Conservation (phyloP, 2,329 filamentous ascomycete species). For the Diaporthe eres region DNA sequence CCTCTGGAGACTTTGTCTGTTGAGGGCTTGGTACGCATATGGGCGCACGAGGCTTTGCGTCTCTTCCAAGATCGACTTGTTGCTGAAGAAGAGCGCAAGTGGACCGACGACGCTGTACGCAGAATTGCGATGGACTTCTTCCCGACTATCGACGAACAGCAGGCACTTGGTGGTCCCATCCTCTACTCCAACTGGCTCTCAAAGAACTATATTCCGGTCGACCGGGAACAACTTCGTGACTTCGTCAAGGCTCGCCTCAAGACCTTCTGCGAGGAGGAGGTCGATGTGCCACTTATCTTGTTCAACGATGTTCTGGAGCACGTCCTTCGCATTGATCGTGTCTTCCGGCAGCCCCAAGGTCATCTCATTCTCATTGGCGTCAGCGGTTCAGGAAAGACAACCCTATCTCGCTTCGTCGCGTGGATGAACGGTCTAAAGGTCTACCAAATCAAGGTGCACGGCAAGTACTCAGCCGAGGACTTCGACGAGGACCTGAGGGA, state of each 20-base stretch:
- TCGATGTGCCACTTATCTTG: slow-evolving; percentile 97
- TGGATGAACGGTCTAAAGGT: slow-evolving; percentile 99
- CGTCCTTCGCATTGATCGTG: slow-evolving; percentile 96
- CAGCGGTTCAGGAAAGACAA: slow-evolving; percentile 98
- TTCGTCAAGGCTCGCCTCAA: slow-evolving; percentile 97
- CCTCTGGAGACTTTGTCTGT: slow-evolving; percentile 89
- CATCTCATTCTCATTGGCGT: slow-evolving; percentile 99
- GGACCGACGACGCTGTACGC: slow-evolving; percentile 91
- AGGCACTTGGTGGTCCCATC: slow-evolving; percentile 92
- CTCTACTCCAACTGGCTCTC: slow-evolving; percentile 99
- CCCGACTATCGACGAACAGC: slow-evolving; percentile 92
- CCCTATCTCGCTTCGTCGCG: slow-evolving; percentile 95
- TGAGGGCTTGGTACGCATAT: slow-evolving; percentile 95
- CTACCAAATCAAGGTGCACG: slow-evolving; percentile 99
- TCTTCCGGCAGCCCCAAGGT: slow-evolving; percentile 97
- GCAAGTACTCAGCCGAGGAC: slow-evolving; percentile 97
- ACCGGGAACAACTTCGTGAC: slow-evolving; percentile 93
- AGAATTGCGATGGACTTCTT: slow-evolving; percentile 92
- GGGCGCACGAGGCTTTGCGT: slow-evolving; percentile 96
- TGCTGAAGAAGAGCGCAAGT: slow-evolving; percentile 91
- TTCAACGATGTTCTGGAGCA: slow-evolving; percentile 99
- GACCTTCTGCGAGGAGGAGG: slow-evolving; percentile 99
- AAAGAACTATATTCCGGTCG: slow-evolving; percentile 97
- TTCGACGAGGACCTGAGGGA: slow-evolving; percentile 98
- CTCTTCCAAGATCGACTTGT: slow-evolving; percentile 98